Percentiles rank a stretch among this genome's conserved stretches.
These are phyloP conservation scores for Pleurotus salmoneostramineus DNA, from an alignment of 768 basidiomycete species.

Conservation along the genomic window DNA sequence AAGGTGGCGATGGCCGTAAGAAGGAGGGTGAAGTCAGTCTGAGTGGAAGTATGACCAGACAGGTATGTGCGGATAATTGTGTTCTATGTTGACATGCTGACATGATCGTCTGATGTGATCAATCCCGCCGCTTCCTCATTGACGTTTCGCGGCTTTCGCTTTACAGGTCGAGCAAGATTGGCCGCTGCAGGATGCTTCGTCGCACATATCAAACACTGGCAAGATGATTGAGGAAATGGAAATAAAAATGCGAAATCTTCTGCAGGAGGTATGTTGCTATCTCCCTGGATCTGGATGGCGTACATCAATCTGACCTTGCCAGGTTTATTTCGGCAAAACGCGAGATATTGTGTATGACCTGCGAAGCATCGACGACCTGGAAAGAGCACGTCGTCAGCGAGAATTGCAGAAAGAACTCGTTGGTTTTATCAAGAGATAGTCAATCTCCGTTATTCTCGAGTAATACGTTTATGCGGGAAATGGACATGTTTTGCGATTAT, in stretches of 20 bases:
- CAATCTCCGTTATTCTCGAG: background rate
- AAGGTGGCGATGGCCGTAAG: slow-evolving; percentile 32
- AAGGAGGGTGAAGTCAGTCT: slow-evolving; percentile 75
- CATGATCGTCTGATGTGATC: background rate
- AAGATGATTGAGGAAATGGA: slow-evolving; percentile 98
- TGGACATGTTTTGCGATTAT: too few species aligned
- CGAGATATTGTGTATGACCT: slow-evolving; percentile 93
- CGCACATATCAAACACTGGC: slow-evolving; percentile 93
- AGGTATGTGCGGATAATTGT: slow-evolving; percentile 47
- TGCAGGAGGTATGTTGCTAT: slow-evolving; percentile 65
- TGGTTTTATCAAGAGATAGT: slow-evolving; percentile 73
- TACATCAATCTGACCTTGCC: background rate
- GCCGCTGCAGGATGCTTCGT: slow-evolving; percentile 71
- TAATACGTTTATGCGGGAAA: background rate
- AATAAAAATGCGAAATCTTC: slow-evolving; percentile 94
- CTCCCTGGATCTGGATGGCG: background rate
- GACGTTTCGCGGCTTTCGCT: slow-evolving; percentile 11
- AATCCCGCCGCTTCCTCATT: slow-evolving; percentile 1
- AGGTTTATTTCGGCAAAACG: slow-evolving; percentile 97
- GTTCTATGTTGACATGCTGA: background rate
- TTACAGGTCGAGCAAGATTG: slow-evolving; percentile 81
- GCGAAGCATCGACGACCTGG: slow-evolving; percentile 82
- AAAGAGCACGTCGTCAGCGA: slow-evolving; percentile 73
- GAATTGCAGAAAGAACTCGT: slow-evolving; percentile 91
- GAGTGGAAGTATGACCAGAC: slow-evolving; percentile 96